phyloP scores from a whole-genome alignment of 164 flowering plant species.

The Piper betle region DNA sequence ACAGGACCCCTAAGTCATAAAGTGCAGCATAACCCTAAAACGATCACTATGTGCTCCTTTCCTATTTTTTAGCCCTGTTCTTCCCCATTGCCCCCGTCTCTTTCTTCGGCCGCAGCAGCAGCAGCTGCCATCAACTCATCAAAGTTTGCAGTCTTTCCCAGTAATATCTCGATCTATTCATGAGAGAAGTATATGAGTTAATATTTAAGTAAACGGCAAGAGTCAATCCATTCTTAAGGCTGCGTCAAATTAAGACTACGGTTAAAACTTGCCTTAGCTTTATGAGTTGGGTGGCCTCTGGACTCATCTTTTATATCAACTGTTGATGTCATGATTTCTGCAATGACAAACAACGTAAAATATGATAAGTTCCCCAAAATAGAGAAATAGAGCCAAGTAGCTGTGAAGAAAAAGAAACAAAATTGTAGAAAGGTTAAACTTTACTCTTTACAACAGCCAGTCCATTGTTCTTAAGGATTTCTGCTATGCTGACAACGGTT shows the following conservation, averaged over 20 bases:
- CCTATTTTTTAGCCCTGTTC: constrained; percentile 51
- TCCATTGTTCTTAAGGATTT: constrained; percentile 38
- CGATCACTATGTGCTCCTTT: too few species aligned
- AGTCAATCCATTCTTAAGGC: too few species aligned
- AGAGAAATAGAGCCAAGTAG: not conserved
- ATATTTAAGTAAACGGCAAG: not conserved
- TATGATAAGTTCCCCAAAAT: not conserved
- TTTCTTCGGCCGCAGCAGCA: constrained; percentile 43
- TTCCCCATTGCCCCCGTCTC: constrained; percentile 32
- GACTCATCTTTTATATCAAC: constrained; percentile 78
- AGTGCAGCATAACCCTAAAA: too few species aligned
- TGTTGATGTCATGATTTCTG: constrained; percentile 78
- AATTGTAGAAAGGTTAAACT: too few species aligned
- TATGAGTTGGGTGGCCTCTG: constrained; percentile 67
- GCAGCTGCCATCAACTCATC: constrained; percentile 91
- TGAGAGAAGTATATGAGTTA: not conserved
- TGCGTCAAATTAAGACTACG: not conserved
- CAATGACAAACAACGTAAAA: not conserved
- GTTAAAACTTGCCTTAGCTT: constrained; percentile 49
- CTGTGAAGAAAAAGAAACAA: too few species aligned
- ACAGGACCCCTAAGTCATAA: too few species aligned
- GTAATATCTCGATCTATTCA: constrained; percentile 61
- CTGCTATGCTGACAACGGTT: constrained; percentile 38
- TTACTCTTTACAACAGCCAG: constrained; percentile 33
- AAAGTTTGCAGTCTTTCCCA: constrained; percentile 71